Evolutionary conservation across 306 rosid genomes (phyloP).

Genomic region (Clitoria ternatea): DNA sequence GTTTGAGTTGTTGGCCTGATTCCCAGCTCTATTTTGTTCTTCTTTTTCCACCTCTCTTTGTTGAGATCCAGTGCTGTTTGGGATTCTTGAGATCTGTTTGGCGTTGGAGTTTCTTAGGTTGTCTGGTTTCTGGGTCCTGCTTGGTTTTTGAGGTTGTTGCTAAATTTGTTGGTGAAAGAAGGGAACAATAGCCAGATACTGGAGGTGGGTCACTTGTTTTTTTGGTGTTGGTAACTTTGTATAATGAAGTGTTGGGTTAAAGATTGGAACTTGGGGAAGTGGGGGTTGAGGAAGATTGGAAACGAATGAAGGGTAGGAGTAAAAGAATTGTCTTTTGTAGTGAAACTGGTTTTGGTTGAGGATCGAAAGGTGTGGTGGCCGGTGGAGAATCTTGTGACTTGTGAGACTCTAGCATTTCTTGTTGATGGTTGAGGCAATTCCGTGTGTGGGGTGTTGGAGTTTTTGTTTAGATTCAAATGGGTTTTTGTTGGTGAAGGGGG

Average conservation of each 20-base stretch:
- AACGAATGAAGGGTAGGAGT: constrained; percentile 64
- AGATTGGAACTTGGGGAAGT: constrained; percentile 37
- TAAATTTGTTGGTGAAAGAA: constrained; percentile 7
- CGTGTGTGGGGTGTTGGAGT: constrained; percentile 11
- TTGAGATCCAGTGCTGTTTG: constrained; percentile 55
- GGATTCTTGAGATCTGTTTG: constrained; percentile 68
- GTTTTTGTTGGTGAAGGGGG: constrained; percentile 30
- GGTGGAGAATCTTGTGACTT: constrained; percentile 27
- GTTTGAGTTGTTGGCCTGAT: constrained; percentile 30
- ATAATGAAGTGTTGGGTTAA: constrained; percentile 35
- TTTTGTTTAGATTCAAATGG: constrained; percentile 33
- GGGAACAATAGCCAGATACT: background rate
- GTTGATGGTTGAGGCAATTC: constrained; percentile 18
- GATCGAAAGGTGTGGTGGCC: constrained; percentile 34
- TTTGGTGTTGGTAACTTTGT: constrained; percentile 22
- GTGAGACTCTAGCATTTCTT: constrained; percentile 25
- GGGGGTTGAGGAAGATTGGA: constrained; percentile 37
- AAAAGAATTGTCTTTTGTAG: constrained; percentile 42
- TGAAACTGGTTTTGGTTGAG: constrained; percentile 74
- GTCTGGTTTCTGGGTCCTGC: constrained; percentile 28
- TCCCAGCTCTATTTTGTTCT: constrained; percentile 16
- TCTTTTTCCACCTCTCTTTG: constrained; percentile 13
- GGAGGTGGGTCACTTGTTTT: constrained; percentile 8
- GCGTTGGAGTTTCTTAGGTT: constrained; percentile 15
- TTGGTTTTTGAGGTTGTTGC: constrained; percentile 27